These are phyloP conservation scores for Penicillium manginii DNA, from an alignment of 495 filamentous ascomycete genomes.

Conservation along the genomic window DNA sequence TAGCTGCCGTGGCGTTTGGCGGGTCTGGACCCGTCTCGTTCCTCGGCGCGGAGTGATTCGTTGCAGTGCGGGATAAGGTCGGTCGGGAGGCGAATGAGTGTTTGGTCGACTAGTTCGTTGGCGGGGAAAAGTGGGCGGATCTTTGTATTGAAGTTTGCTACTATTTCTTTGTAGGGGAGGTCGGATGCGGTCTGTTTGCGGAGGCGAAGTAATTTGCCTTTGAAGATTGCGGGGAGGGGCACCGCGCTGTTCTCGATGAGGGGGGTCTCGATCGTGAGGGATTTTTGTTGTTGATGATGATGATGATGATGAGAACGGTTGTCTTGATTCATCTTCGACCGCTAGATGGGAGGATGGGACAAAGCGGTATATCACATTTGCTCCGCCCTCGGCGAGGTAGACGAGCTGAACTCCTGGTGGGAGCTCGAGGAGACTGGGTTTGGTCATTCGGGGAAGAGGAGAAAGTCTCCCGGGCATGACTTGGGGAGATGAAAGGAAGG, in stretches of 20 bases:
- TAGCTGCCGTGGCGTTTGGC: constrained; percentile 57
- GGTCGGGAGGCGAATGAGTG: constrained; percentile 55
- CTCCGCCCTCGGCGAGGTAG: constrained; percentile 69
- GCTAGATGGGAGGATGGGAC: constrained; percentile 22
- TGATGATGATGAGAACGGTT: constrained; percentile 3
- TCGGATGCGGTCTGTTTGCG: constrained; percentile 64
- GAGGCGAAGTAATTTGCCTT: constrained; percentile 64
- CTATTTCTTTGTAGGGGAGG: constrained; percentile 57
- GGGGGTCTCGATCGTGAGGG: too few species aligned
- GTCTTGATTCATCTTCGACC: constrained; percentile 14
- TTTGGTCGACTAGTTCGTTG: constrained; percentile 63
- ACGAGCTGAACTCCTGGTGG: constrained; percentile 45
- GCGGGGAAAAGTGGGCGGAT: constrained; percentile 61
- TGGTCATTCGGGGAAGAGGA: constrained; percentile 38
- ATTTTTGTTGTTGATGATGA: constrained; percentile 1
- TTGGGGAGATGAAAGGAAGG: neutral
- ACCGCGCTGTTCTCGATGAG: too few species aligned
- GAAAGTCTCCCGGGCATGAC: constrained; percentile 1
- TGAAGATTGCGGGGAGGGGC: constrained; percentile 20
- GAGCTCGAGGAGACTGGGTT: constrained; percentile 43
- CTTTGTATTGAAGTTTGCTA: constrained; percentile 58
- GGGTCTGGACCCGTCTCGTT: constrained; percentile 39
- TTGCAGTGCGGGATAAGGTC: constrained; percentile 56
- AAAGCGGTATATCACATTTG: constrained; percentile 72
- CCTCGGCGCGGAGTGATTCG: constrained; percentile 43